Percentiles rank a stretch among this genome's conserved stretches.
Evolutionary conservation across 1,284 basidiomycete species (phyloP).

Genomic region (Jaminaea rosea): DNA sequence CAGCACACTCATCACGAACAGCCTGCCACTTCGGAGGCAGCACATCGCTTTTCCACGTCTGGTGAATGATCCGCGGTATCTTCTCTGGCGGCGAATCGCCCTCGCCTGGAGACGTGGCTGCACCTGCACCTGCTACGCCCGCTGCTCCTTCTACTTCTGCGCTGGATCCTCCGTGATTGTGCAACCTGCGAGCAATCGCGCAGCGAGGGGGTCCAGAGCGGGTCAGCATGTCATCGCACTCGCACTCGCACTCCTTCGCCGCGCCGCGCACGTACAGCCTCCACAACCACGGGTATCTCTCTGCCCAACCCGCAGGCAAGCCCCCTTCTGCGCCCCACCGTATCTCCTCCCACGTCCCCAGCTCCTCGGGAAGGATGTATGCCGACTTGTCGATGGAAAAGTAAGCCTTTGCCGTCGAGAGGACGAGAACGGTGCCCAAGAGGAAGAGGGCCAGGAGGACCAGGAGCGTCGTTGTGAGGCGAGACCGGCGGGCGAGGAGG

Average conservation of each 20-base stretch:
- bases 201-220: too few species aligned
- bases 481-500: neutral
- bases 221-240: too few species aligned
- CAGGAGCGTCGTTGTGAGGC: conserved; percentile 51
- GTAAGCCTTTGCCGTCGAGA: conserved; percentile 81
- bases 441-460: conserved; percentile 74
- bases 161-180: too few species aligned
- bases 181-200: too few species aligned
- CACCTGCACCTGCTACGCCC: too few species aligned
- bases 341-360: conserved; percentile 42
- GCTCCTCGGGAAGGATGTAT: conserved; percentile 35
- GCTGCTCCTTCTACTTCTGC: too few species aligned
- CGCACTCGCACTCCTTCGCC: too few species aligned
- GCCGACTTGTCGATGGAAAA: conserved; percentile 59
- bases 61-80: conserved; percentile 88
- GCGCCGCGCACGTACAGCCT: too few species aligned
- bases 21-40: conserved; percentile 74
- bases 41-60: conserved; percentile 91
- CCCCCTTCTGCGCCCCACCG: conserved; percentile 19
- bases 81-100: conserved; percentile 22
- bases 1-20: conserved; percentile 47
- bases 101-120: too few species aligned
- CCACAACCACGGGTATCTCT: conserved; percentile 23
- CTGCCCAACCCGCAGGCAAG: conserved; percentile 19
- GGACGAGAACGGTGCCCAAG: conserved; percentile 79